Base-by-base conservation (phyloP, 1,284 basidiomycete genomes). In the Sporisorium graminicola region DNA sequence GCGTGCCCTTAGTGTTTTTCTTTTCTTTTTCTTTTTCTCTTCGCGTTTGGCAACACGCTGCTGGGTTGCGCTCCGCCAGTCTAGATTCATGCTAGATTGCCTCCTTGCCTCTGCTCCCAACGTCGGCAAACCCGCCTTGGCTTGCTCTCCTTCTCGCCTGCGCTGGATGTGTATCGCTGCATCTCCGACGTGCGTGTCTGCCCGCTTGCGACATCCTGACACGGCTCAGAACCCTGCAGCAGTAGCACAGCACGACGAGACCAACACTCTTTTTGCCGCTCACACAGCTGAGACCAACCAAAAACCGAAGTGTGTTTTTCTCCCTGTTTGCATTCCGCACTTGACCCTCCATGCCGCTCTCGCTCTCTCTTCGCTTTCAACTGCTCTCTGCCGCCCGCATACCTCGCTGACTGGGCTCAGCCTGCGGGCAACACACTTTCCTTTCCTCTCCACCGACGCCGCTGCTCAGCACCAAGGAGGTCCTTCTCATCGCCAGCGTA, bases 241-340 rank as follows among this genome's bases (percentile, higher is more conserved):
- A 35, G 31, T 33, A 52, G 26, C n/a, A 43, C 40, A 43, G 40
- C 40, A 2, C 40, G 8, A 6, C 37, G 37, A 47, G 46, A 47
- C 26, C 46, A 47, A 47, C 46, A 29, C 46, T 9, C 37, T 12
- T n/a, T n/a, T n/a, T n/a, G n/a, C n/a, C n/a, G n/a, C n/a, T n/a
- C n/a, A n/a, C n/a, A n/a, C n/a, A 10, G 35, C 13, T 14, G 35
- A 47, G 44, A 47, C 44, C 44, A 47, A 47, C 44, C 14, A 26
- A 31, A 10, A 5, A 10, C 10, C 29, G 10, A 31, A 31, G 29
- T 10, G 29, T 31, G 29, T 31, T 31, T 31, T 24, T 50, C 49
- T 20, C 44, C 6, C 7, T 26, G 44, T 47, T 29, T 49, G 49
- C 49, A 50, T 50, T 50, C 49, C 50, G 50, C 50, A 50, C 29